A percentile compares a stretch with the other conserved stretches of the same genome.
Evolutionary conservation across 257 asterid genomes (phyloP).

Genomic region (Scutellaria minor): DNA sequence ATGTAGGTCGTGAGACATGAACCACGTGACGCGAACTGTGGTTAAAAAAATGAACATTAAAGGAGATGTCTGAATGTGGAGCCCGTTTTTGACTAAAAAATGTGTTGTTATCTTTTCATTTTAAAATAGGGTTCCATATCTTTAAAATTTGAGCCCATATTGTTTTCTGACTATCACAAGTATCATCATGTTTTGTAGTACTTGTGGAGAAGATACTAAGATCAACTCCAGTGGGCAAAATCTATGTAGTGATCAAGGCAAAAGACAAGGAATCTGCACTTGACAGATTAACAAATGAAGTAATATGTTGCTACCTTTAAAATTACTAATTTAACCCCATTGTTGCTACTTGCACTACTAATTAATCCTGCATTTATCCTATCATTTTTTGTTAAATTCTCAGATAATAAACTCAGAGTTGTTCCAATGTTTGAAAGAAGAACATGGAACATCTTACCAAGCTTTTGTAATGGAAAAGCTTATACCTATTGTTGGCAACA

Average conservation of each 20-base stretch:
- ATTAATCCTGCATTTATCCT: too few species aligned
- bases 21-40: too few species aligned
- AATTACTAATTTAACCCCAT: too few species aligned
- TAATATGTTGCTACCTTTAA: neutral
- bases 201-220: conserved; percentile 58
- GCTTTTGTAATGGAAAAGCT: conserved; percentile 45
- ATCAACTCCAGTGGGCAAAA: conserved; percentile 51
- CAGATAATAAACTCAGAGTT: conserved; percentile 52
- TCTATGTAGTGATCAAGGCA: conserved; percentile 51
- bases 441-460: conserved; percentile 43
- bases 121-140: too few species aligned
- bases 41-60: too few species aligned
- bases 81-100: too few species aligned
- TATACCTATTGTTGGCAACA: conserved; percentile 53
- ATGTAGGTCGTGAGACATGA: too few species aligned
- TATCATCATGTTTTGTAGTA: conserved; percentile 25
- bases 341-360: neutral
- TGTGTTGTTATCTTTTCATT: too few species aligned
- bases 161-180: too few species aligned
- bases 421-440: conserved; percentile 44
- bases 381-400: neutral
- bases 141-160: too few species aligned
- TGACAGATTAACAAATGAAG: conserved; percentile 48
- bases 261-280: conserved; percentile 51
- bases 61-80: too few species aligned